Evolutionary conservation across 148 eudicot species (phyloP), one percentile per base, ranked within the genome.

Genomic region (Polygonum aviculare): DNA sequence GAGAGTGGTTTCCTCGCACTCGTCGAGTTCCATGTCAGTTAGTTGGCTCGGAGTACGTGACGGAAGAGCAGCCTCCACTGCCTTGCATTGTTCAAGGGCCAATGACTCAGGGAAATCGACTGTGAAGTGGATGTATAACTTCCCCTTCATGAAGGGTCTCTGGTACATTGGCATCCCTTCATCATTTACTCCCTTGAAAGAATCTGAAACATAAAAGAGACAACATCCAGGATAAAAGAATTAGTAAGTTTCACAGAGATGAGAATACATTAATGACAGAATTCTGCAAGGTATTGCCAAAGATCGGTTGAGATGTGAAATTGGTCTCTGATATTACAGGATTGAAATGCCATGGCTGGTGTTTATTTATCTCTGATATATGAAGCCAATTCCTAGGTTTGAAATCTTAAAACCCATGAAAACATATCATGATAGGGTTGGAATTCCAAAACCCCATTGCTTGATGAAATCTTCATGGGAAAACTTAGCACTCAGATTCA

Each of bases 101-200:
- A 87, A 70, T 19, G 86, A 76, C 2, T 85, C 88, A 0, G 90
- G 90, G 76, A 87, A 87, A 12, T 87, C 90, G 7, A 87, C 85
- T 2, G 80, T 82, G 84, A 87, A 87, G 72, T 87, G 90, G 49
- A 87, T 80, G 57, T 87, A 87, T 62, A 87, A 78, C 73, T 87
- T 87, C 12, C 90, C 90, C 59, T 63, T 83, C 88, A 87, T 85
- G 84, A 87, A 85, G 22, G 90, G 85, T 82, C 85, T 85, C 82
- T 78, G 78, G 77, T 87, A 87, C 81, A 85, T 82, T 21, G 90
- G 90, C 90, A 87, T 87, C 38, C 90, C 90, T 74, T 87, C 90
- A 62, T 87, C 90, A 51, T 87, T 84, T 21, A 87, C 82, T 47
- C 85, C 90, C 87, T 87, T 87, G 80, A 74, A 87, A 49, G 78